phyloP scores from a whole-genome alignment of 2,329 filamentous ascomycete species.

The Colletotrichum aenigma region DNA sequence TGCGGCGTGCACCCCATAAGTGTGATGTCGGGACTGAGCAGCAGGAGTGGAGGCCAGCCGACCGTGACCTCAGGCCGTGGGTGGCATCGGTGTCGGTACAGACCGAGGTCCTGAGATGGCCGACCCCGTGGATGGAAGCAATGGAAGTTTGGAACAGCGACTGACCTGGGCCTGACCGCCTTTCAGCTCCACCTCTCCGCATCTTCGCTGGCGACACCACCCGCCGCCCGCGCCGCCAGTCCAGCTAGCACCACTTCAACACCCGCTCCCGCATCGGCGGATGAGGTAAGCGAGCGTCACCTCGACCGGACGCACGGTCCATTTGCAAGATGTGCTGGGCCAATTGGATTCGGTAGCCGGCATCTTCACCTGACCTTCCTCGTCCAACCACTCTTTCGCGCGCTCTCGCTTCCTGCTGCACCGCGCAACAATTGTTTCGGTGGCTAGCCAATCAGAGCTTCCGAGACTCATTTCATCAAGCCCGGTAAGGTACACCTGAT shows the following conservation, averaged over 20 bases:
- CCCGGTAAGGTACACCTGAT: neutral
- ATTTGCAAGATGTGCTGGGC: neutral
- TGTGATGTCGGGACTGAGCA: neutral
- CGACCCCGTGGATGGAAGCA: neutral
- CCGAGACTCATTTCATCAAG: neutral
- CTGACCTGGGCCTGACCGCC: conserved; percentile 11
- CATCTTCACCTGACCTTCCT: neutral
- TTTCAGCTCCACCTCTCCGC: conserved; percentile 9
- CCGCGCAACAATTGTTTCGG: neutral
- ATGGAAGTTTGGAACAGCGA: neutral
- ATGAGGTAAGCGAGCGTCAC: neutral
- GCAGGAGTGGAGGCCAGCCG: neutral
- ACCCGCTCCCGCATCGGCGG: neutral
- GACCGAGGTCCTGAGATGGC: neutral
- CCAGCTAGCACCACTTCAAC: neutral
- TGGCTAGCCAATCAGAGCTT: neutral
- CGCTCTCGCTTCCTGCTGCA: neutral
- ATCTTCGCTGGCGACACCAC: neutral
- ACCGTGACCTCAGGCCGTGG: neutral
- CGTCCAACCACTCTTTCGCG: neutral
- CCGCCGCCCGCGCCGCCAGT: neutral
- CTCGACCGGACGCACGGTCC: conserved; percentile 3
- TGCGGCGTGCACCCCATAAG: neutral
- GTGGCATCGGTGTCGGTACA: neutral
- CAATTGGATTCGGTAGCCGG: neutral